These are phyloP conservation scores for Obba rivulosa DNA, from an alignment of 768 basidiomycete genomes.

Conservation along the genomic window DNA sequence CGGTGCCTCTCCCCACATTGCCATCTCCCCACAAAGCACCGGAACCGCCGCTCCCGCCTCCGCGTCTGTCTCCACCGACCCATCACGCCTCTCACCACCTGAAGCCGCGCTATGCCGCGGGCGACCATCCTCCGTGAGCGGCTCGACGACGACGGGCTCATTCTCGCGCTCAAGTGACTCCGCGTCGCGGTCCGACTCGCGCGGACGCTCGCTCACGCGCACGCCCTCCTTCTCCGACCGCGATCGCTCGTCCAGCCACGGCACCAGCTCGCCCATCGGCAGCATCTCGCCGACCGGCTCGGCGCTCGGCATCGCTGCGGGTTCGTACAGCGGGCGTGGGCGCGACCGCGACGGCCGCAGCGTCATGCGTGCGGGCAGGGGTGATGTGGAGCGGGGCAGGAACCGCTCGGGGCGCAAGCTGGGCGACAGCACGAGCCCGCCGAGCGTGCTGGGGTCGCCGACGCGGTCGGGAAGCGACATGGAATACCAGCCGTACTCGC, in stretches of 20 bases:
- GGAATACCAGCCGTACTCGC: constrained; percentile 13
- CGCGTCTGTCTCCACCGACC: constrained; percentile 6
- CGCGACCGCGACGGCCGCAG: constrained; percentile 9
- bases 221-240: constrained; percentile 50
- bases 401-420: constrained; percentile 37
- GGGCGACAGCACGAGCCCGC: constrained; percentile 34
- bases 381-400: constrained; percentile 33
- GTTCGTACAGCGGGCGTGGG: constrained; percentile 10
- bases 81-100: constrained; percentile 19
- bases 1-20: constrained; percentile 25
- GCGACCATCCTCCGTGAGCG: constrained; percentile 15
- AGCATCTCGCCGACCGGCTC: constrained; percentile 31
- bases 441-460: constrained; percentile 25
- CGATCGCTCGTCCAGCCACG: constrained; percentile 35
- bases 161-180: constrained; percentile 25
- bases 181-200: constrained; percentile 24
- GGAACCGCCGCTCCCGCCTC: constrained; percentile 1
- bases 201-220: constrained; percentile 53
- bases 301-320: constrained; percentile 18
- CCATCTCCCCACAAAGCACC: constrained; percentile 26
- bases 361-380: constrained; percentile 5
- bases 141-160: constrained; percentile 21
- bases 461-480: constrained; percentile 11
- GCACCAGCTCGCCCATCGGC: constrained; percentile 28
- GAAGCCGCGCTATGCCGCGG: constrained; percentile 15